phyloP scores from a whole-genome alignment of 352 stramenopile genomes.

The Saprolegnia parasitica region DNA sequence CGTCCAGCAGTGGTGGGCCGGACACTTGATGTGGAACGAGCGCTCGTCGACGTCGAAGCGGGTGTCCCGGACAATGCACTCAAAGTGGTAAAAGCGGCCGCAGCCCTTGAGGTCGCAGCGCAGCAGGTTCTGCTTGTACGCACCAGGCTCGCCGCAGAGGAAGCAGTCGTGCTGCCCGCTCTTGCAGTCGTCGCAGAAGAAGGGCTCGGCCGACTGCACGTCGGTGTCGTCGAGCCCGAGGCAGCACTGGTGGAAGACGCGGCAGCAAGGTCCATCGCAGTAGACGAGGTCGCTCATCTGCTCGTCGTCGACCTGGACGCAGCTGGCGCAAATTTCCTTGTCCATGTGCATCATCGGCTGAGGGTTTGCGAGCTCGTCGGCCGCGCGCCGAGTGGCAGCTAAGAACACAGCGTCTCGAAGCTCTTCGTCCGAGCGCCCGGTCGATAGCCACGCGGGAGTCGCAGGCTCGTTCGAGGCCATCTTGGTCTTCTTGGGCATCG shows the following conservation, averaged over 20 bases:
- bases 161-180: slow-evolving; percentile 86
- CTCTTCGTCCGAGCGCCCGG: not conserved
- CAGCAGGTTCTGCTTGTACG: slow-evolving; percentile 81
- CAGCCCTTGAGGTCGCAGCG: slow-evolving; percentile 56
- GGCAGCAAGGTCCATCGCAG: slow-evolving; percentile 89
- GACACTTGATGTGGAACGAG: slow-evolving; percentile 77
- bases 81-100: slow-evolving; percentile 84
- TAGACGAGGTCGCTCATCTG: slow-evolving; percentile 81
- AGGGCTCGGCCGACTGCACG: slow-evolving; percentile 61
- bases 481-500: not conserved
- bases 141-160: slow-evolving; percentile 81
- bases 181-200: slow-evolving; percentile 89
- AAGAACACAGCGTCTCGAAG: not conserved
- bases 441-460: too few species aligned
- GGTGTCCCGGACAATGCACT: slow-evolving; percentile 59
- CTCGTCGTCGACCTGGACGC: slow-evolving; percentile 79
- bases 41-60: slow-evolving; percentile 45
- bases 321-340: slow-evolving; percentile 71
- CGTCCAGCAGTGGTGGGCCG: slow-evolving; percentile 77
- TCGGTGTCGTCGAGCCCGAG: slow-evolving; percentile 68
- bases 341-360: slow-evolving; percentile 32
- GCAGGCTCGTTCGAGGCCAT: not conserved
- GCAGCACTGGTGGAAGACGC: slow-evolving; percentile 91
- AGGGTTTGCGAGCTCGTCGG: not conserved
- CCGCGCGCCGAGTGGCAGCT: not conserved